Conservation (phyloP, 257 asterid genomes). For the Nicotiana obtusifolia region DNA sequence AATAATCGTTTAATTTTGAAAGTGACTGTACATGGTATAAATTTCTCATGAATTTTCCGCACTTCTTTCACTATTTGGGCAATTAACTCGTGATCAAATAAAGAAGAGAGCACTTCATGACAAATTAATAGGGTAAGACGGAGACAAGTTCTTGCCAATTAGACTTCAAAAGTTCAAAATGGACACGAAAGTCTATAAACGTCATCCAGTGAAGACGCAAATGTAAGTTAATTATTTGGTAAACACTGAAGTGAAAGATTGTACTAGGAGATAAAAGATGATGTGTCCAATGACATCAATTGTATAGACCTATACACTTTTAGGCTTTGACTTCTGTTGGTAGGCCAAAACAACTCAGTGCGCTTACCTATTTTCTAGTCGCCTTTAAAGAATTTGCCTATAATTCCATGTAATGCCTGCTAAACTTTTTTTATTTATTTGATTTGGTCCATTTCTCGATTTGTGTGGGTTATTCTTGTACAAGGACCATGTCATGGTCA, state of each 20-base stretch:
- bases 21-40: too few relatives aligned
- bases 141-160: too few relatives aligned
- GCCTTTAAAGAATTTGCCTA: too few relatives aligned
- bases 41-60: too few relatives aligned
- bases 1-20: too few relatives aligned
- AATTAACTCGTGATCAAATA: neutral
- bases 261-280: neutral
- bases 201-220: neutral
- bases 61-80: too few relatives aligned
- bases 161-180: neutral
- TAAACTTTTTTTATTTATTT: neutral
- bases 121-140: too few relatives aligned
- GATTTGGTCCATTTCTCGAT: too few relatives aligned
- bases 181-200: neutral
- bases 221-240: neutral
- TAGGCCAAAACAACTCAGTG: neutral
- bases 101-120: too few relatives aligned
- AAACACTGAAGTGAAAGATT: neutral
- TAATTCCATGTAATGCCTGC: too few relatives aligned
- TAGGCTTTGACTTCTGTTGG: neutral
- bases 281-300: neutral
- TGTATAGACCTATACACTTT: neutral
- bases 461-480: too few relatives aligned
- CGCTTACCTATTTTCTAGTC: neutral
- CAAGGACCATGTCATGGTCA: too few relatives aligned